Evolutionary conservation across 108 stramenopile species (phyloP).

Genomic region (Aureococcus anophagefferens): DNA sequence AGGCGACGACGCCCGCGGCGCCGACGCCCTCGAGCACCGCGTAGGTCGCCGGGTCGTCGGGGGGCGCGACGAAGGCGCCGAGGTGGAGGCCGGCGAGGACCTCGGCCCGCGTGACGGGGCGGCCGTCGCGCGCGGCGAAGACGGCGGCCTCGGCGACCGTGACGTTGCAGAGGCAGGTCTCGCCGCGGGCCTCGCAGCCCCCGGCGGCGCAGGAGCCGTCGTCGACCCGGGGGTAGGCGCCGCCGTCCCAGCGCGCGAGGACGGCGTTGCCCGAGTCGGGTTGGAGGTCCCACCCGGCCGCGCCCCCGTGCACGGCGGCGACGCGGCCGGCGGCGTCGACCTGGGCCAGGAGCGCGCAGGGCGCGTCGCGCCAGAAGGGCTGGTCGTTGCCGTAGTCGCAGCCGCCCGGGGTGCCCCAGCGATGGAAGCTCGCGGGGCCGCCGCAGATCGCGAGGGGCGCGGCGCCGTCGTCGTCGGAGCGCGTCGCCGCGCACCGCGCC

Average conservation of each 20-base stretch:
- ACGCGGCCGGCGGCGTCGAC: neutral
- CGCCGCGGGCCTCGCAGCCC: too few relatives aligned
- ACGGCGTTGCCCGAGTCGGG: too few relatives aligned
- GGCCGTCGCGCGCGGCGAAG: constrained; percentile 10
- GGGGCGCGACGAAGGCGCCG: neutral
- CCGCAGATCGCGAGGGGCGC: too few relatives aligned
- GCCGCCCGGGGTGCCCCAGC: too few relatives aligned
- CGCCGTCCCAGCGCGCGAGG: too few relatives aligned
- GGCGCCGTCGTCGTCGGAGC: too few relatives aligned
- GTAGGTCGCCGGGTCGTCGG: neutral
- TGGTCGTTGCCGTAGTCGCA: constrained; percentile 14
- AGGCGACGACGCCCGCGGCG: too few relatives aligned
- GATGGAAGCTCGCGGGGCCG: constrained; percentile 17
- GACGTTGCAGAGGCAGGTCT: constrained; percentile 30
- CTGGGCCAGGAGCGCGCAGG: constrained; percentile 28
- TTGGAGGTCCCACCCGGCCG: too few relatives aligned
- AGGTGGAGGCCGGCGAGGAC: neutral
- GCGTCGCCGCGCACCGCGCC: constrained; percentile 4
- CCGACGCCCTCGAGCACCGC: too few relatives aligned
- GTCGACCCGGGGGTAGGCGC: too few relatives aligned
- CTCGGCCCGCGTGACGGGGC: neutral
- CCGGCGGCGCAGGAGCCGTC: too few relatives aligned
- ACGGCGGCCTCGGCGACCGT: constrained; percentile 20
- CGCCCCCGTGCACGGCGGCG: neutral
- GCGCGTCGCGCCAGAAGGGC: constrained; percentile 22